Percentiles rank a stretch among this genome's conserved stretches.
Evolutionary conservation across 257 asterid species (phyloP).

Genomic region (Petrea volubilis): DNA sequence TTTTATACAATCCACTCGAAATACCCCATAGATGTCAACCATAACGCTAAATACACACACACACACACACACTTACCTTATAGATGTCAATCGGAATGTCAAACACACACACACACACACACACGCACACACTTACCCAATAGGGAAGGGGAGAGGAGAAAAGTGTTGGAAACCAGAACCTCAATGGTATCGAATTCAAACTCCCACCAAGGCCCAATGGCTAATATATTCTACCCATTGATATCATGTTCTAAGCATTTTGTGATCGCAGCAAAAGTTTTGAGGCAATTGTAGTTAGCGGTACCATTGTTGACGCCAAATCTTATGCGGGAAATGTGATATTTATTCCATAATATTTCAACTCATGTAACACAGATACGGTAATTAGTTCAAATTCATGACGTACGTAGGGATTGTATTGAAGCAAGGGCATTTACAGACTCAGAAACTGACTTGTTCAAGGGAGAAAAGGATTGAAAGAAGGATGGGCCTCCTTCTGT

Average conservation of each 20-base stretch:
- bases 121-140: too few relatives aligned
- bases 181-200: too few relatives aligned
- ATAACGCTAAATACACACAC: too few relatives aligned
- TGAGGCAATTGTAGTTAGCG: background rate
- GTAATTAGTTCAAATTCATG: too few relatives aligned
- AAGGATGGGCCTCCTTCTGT: constrained; percentile 56
- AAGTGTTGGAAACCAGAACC: too few relatives aligned
- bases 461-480: constrained; percentile 79
- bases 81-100: too few relatives aligned
- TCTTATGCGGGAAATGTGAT: background rate
- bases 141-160: too few relatives aligned
- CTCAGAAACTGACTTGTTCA: constrained; percentile 33
- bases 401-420: background rate
- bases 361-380: background rate
- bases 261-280: background rate
- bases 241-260: background rate
- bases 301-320: background rate
- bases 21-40: too few relatives aligned
- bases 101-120: too few relatives aligned
- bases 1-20: too few relatives aligned
- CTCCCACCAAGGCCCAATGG: too few relatives aligned
- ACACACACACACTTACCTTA: too few relatives aligned
- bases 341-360: background rate
- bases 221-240: background rate
- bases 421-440: background rate